Conservation (phyloP, 257 asterid species). For the Orobanche coerulescens region DNA sequence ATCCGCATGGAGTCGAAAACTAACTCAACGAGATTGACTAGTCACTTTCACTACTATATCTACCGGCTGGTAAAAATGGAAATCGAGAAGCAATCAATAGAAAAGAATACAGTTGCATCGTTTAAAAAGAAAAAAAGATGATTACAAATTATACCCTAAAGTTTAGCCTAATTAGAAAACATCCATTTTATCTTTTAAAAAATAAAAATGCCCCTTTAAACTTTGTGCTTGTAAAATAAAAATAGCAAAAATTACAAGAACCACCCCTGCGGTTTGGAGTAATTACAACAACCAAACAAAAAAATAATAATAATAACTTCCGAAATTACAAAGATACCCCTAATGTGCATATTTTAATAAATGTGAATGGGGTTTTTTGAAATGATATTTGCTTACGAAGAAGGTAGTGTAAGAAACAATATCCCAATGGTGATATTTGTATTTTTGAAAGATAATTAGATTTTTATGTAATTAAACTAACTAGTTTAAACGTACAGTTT, state of each 20-base stretch:
- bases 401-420: too few relatives aligned
- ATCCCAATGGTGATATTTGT: not conserved
- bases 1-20: slow-evolving; percentile 11
- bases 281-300: too few relatives aligned
- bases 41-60: slow-evolving; percentile 80
- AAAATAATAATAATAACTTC: too few relatives aligned
- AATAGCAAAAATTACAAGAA: too few relatives aligned
- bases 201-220: too few relatives aligned
- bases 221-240: too few relatives aligned
- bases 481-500: not conserved
- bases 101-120: slow-evolving; percentile 13
- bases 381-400: too few relatives aligned
- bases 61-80: slow-evolving; percentile 41
- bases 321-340: too few relatives aligned
- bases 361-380: too few relatives aligned
- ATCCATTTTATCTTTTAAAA: not conserved
- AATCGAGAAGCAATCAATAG: slow-evolving; percentile 8
- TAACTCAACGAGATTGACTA: slow-evolving; percentile 25
- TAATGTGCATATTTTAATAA: too few relatives aligned
- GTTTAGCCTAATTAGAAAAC: not conserved
- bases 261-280: too few relatives aligned
- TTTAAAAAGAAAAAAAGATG: not conserved
- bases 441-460: not conserved
- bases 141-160: not conserved
- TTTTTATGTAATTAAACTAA: not conserved